These are phyloP conservation scores for Rhizophlyctis rosea DNA, from an alignment of 192 early-diverging fungal genomes.

Conservation along the genomic window DNA sequence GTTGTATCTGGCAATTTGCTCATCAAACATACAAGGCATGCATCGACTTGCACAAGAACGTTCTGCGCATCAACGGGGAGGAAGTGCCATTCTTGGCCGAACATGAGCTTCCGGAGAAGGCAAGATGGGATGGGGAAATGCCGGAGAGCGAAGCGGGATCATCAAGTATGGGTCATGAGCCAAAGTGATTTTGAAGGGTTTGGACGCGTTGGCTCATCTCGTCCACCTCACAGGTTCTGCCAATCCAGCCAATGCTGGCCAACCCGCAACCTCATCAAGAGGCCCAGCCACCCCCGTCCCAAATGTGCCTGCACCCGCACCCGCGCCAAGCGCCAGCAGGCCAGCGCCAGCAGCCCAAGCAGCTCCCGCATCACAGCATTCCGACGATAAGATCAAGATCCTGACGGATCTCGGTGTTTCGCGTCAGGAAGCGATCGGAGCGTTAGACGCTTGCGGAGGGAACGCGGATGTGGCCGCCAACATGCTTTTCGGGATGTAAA, in stretches of 20 bases:
- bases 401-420: constrained; percentile 76
- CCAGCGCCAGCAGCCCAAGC: constrained; percentile 26
- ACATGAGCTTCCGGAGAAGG: constrained; percentile 82
- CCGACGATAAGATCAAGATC: constrained; percentile 68
- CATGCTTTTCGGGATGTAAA: constrained; percentile 66
- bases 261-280: neutral
- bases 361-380: constrained; percentile 29
- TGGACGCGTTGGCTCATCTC: neutral
- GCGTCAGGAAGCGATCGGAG: constrained; percentile 73
- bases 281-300: constrained; percentile 6
- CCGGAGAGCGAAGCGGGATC: neutral
- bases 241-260: constrained; percentile 5
- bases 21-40: constrained; percentile 53
- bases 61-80: constrained; percentile 73
- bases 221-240: neutral
- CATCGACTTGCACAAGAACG: constrained; percentile 85
- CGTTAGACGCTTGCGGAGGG: constrained; percentile 75
- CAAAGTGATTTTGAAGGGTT: neutral
- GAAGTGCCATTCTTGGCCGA: constrained; percentile 86
- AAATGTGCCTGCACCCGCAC: constrained; percentile 35
- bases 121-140: constrained; percentile 23
- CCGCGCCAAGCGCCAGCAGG: too few species aligned
- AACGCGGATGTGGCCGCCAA: constrained; percentile 85
- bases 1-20: neutral
- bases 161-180: constrained; percentile 1